Conservation (phyloP, 176 grass and related monocot species). For the Triticum urartu region DNA sequence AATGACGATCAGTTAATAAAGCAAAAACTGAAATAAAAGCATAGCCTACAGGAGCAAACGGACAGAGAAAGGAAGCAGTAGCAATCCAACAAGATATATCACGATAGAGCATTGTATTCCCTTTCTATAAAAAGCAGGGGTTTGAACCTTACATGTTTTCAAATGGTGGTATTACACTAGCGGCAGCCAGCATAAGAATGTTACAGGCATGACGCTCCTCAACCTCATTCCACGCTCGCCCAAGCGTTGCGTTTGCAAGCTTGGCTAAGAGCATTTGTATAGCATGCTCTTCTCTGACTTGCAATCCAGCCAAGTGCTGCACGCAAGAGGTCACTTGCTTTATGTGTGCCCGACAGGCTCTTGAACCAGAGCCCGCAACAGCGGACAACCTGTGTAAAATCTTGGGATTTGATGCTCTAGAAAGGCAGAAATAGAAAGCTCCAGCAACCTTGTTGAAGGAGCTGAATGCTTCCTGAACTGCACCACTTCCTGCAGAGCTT, state of each 20-base stretch:
- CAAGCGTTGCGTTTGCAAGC: conserved; percentile 58
- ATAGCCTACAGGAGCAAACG: not conserved
- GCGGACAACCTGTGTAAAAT: conserved; percentile 47
- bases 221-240: conserved; percentile 56
- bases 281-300: conserved; percentile 50
- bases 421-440: conserved; percentile 75
- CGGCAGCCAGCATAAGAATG: conserved; percentile 71
- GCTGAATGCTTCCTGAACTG: conserved; percentile 61
- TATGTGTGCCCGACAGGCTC: conserved; percentile 47
- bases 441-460: conserved; percentile 74
- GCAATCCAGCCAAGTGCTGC: conserved; percentile 46
- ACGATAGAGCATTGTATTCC: not conserved
- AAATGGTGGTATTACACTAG: conserved; percentile 69
- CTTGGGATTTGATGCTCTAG: conserved; percentile 58
- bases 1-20: conserved; percentile 24
- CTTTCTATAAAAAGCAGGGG: not conserved
- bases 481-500: conserved; percentile 52
- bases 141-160: conserved; percentile 62
- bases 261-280: conserved; percentile 56
- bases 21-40: conserved; percentile 11
- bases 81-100: not conserved
- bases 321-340: conserved; percentile 51
- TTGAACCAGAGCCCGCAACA: conserved; percentile 47
- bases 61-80: not conserved
- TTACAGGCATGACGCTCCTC: conserved; percentile 45